phyloP scores from a whole-genome alignment of 1,284 basidiomycete species.

The Ganoderma lingzhi region DNA sequence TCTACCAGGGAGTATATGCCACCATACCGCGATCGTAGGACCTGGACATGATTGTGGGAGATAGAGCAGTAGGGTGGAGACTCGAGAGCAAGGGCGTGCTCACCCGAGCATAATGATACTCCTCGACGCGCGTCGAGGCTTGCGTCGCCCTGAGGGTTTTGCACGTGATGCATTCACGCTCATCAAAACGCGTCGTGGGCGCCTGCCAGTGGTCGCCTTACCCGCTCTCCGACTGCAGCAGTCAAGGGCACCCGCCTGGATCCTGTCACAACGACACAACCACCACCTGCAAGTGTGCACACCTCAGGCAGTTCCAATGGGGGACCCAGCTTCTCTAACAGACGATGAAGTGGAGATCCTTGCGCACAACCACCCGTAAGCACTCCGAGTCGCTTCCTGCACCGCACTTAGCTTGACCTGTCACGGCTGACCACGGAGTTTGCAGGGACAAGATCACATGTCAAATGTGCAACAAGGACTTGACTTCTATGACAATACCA shows the following conservation, averaged over 20 bases:
- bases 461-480: slow-evolving; percentile 55
- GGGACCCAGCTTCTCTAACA: not conserved
- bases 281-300: not conserved
- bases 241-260: not conserved
- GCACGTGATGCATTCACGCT: slow-evolving; percentile 28
- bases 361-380: slow-evolving; percentile 29
- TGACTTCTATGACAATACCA: slow-evolving; percentile 45
- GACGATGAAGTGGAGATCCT: slow-evolving; percentile 35
- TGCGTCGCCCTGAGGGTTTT: slow-evolving; percentile 37
- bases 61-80: not conserved
- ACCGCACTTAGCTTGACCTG: not conserved
- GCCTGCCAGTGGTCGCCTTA: not conserved
- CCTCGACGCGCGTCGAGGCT: slow-evolving; percentile 63
- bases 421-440: not conserved
- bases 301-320: not conserved
- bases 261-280: not conserved
- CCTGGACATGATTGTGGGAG: slow-evolving; percentile 62
- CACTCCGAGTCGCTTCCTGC: not conserved
- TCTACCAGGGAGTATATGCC: not conserved
- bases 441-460: slow-evolving; percentile 45
- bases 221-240: not conserved
- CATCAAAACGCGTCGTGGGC: slow-evolving; percentile 25
- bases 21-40: slow-evolving; percentile 80
- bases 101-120: too few relatives aligned
- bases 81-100: not conserved